Conservation (phyloP, 2,329 filamentous ascomycete genomes). For the Pseudopithomyces chartarum region DNA sequence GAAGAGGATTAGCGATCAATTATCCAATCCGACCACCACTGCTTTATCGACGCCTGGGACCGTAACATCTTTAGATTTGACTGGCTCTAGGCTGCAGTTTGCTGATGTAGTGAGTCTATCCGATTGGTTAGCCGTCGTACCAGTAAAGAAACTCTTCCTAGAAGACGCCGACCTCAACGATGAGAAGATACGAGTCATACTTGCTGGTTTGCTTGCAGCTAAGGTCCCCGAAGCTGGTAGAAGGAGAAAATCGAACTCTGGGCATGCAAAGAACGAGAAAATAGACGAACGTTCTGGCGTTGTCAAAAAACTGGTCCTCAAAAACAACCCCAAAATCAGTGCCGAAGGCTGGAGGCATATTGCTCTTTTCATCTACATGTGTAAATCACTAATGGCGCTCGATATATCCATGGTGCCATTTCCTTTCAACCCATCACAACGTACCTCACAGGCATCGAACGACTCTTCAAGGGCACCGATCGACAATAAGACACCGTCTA, state of each 20-base stretch:
- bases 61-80: conserved; percentile 81
- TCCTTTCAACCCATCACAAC: conserved; percentile 25
- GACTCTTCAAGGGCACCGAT: conserved; percentile 10
- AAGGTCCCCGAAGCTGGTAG: conserved; percentile 67
- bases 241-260: conserved; percentile 26
- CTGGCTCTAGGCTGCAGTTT: conserved; percentile 80
- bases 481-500: conserved; percentile 23
- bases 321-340: conserved; percentile 85
- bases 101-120: conserved; percentile 85
- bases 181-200: conserved; percentile 82
- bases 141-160: conserved; percentile 81
- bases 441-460: conserved; percentile 21
- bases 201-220: conserved; percentile 83
- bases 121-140: conserved; percentile 92
- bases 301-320: conserved; percentile 84
- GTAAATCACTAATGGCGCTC: conserved; percentile 80
- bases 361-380: conserved; percentile 87
- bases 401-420: conserved; percentile 87
- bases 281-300: conserved; percentile 66
- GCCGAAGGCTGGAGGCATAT: conserved; percentile 90
- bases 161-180: conserved; percentile 88
- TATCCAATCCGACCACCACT: conserved; percentile 71
- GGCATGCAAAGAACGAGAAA: conserved; percentile 29
- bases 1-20: conserved; percentile 88
- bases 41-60: conserved; percentile 70